phyloP scores from a whole-genome alignment of 2,329 filamentous ascomycete species.

The Pseudovirgaria hyperparasitica region DNA sequence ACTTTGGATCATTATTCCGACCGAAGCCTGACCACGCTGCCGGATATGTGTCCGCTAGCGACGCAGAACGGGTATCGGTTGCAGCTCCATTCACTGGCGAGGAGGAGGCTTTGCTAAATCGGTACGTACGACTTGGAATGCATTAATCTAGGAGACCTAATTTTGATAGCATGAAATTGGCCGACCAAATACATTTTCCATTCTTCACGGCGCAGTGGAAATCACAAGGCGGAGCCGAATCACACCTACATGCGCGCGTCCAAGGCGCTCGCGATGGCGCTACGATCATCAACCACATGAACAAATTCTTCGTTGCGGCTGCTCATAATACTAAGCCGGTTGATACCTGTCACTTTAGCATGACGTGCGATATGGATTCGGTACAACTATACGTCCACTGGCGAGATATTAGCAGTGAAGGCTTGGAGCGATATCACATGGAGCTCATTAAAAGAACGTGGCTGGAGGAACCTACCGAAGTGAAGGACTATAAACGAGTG shows the following conservation, averaged over 20 bases:
- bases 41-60: constrained; percentile 8
- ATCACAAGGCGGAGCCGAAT: constrained; percentile 3
- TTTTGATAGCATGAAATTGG: too few species aligned
- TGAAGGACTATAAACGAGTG: too few species aligned
- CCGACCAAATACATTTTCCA: constrained; percentile 3
- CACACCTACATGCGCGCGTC: constrained; percentile 5
- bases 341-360: constrained; percentile 1
- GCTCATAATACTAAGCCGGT: too few species aligned
- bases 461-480: background rate
- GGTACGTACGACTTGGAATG: too few species aligned
- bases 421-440: constrained; percentile 2
- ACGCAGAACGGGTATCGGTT: too few species aligned
- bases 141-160: too few species aligned
- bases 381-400: constrained; percentile 4
- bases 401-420: too few species aligned
- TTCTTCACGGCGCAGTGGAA: constrained; percentile 5
- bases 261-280: constrained; percentile 4
- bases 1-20: constrained; percentile 5
- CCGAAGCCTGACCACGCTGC: constrained; percentile 9
- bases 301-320: too few species aligned
- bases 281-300: too few species aligned
- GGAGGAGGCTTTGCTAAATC: too few species aligned
- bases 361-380: constrained; percentile 5
- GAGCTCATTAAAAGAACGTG: constrained; percentile 2
- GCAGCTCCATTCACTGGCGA: too few species aligned